A percentile compares a stretch with the other conserved stretches of the same genome.
Conservation (phyloP, 2,329 filamentous ascomycete species). For the Curvularia spicifera region DNA sequence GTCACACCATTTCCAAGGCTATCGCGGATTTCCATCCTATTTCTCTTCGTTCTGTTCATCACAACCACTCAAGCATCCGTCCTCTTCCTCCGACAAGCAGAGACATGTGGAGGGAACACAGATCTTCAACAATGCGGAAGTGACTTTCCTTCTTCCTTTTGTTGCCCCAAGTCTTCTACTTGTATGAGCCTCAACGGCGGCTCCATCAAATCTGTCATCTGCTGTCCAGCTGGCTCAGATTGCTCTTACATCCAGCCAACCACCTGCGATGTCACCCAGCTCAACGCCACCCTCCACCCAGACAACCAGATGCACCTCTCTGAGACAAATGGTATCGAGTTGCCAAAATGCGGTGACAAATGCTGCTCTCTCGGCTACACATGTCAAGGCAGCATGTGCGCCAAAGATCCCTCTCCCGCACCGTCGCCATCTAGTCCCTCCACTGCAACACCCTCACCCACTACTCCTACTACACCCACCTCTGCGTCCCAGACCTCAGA, state of each 20-base stretch:
- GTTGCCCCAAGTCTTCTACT: conserved; percentile 62
- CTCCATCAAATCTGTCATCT: conserved; percentile 70
- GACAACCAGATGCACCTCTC: conserved; percentile 70
- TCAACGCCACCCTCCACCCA: conserved; percentile 65
- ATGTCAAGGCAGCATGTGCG: conserved; percentile 63
- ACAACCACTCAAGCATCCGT: conserved; percentile 33
- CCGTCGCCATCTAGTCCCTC: conserved; percentile 29
- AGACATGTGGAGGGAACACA: conserved; percentile 59
- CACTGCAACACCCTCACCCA: conserved; percentile 34
- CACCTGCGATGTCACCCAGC: conserved; percentile 66
- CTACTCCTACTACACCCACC: conserved; percentile 36
- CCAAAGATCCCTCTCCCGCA: conserved; percentile 51
- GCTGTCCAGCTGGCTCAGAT: conserved; percentile 66
- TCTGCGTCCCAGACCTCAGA: conserved; percentile 42
- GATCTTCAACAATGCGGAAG: conserved; percentile 60
- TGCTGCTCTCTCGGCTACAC: conserved; percentile 78
- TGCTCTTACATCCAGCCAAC: conserved; percentile 70
- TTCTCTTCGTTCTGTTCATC: conserved; percentile 38
- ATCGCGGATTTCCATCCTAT: conserved; percentile 43
- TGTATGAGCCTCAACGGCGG: conserved; percentile 67
- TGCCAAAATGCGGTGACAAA: conserved; percentile 63
- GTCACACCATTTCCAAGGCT: conserved; percentile 38
- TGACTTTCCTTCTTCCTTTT: conserved; percentile 68
- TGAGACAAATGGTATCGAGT: conserved; percentile 59
- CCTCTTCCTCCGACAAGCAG: conserved; percentile 40